These are phyloP conservation scores for Neofusicoccum sp. DNA, from an alignment of 2,329 filamentous ascomycete species.

Conservation along the genomic window DNA sequence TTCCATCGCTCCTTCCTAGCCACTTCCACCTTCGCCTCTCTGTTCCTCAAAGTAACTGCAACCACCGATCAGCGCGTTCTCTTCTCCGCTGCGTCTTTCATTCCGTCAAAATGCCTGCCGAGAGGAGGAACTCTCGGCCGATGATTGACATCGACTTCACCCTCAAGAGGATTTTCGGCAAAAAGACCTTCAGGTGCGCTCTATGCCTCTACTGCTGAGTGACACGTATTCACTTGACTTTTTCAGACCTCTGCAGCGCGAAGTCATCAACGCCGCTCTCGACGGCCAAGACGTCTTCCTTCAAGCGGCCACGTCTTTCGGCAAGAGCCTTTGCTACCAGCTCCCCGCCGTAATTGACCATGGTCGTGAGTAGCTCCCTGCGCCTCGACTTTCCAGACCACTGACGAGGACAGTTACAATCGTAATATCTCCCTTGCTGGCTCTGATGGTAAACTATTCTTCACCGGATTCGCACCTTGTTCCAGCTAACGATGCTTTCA, in stretches of 20 bases:
- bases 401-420: conserved; percentile 68
- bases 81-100: too few relatives aligned
- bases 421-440: conserved; percentile 85
- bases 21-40: not conserved
- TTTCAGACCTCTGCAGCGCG: conserved; percentile 75
- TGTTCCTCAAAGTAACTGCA: too few relatives aligned
- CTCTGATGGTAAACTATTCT: conserved; percentile 70
- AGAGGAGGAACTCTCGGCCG: conserved; percentile 31
- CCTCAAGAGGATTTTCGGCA: conserved; percentile 72
- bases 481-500: conserved; percentile 36
- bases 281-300: conserved; percentile 89
- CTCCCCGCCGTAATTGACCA: conserved; percentile 84
- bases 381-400: not conserved
- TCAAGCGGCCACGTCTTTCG: conserved; percentile 87
- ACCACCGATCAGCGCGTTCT: too few relatives aligned
- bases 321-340: conserved; percentile 92
- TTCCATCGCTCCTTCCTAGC: not conserved
- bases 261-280: conserved; percentile 82
- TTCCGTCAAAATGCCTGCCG: conserved; percentile 32
- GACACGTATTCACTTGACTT: not conserved
- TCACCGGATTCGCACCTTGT: not conserved
- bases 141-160: conserved; percentile 71
- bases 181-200: conserved; percentile 69
- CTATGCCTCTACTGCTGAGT: conserved; percentile 21
- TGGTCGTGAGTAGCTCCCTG: conserved; percentile 65